Evolutionary conservation across 2,329 filamentous ascomycete genomes (phyloP).

Genomic region (Penicillium olsonii): DNA sequence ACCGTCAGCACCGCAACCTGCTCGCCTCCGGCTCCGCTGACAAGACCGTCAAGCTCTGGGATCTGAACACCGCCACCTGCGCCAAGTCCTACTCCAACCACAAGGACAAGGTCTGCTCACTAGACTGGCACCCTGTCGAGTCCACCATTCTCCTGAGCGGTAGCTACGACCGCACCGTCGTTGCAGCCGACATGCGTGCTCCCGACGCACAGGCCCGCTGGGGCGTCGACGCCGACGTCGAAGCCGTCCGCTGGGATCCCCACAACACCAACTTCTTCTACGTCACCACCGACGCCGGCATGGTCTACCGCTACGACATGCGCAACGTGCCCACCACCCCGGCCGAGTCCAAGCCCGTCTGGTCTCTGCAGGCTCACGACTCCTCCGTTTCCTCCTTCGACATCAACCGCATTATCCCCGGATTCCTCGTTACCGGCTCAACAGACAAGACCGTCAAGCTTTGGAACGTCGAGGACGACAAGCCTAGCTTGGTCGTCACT

Average conservation of each 20-base stretch:
- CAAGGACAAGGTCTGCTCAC: conserved; percentile 94
- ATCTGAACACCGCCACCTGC: conserved; percentile 86
- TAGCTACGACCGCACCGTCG: conserved; percentile 90
- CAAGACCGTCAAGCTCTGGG: conserved; percentile 97
- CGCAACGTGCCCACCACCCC: conserved; percentile 74
- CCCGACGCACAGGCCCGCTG: conserved; percentile 82
- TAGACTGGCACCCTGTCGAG: conserved; percentile 89
- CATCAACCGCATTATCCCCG: conserved; percentile 84
- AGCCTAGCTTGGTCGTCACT: conserved; percentile 86
- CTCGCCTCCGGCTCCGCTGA: conserved; percentile 94
- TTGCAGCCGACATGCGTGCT: conserved; percentile 94
- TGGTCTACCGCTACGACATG: conserved; percentile 89
- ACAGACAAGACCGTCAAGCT: conserved; percentile 95
- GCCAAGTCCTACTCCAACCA: conserved; percentile 96
- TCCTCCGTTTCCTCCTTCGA: conserved; percentile 90
- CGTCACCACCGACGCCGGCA: conserved; percentile 87
- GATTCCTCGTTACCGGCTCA: conserved; percentile 89
- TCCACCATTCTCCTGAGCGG: conserved; percentile 87
- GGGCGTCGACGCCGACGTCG: conserved; percentile 94
- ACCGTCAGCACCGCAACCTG: conserved; percentile 89
- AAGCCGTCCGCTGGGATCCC: conserved; percentile 88
- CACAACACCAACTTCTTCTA: conserved; percentile 94
- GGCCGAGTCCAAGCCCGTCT: conserved; percentile 77
- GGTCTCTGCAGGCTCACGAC: conserved; percentile 95
- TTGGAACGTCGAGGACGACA: conserved; percentile 82